A percentile compares a stretch with the other conserved stretches of the same genome.
Conservation (phyloP, 176 grass and related monocot species). For the Bonia amplexicaulis region DNA sequence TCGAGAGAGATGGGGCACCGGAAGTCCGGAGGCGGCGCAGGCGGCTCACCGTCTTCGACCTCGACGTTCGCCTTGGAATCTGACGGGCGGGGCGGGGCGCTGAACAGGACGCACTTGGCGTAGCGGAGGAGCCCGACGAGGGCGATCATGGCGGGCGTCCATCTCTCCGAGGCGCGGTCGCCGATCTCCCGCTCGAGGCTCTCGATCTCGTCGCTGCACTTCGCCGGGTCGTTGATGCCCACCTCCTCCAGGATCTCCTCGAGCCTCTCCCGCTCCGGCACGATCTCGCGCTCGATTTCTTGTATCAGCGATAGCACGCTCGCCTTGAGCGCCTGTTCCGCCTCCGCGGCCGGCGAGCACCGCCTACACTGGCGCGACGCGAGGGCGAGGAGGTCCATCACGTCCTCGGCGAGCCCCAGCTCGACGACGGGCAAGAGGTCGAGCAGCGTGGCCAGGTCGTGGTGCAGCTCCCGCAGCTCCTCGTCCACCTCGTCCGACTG, state of each 20-base stretch:
- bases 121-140: slow-evolving; percentile 80
- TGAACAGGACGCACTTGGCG: slow-evolving; percentile 84
- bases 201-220: slow-evolving; percentile 83
- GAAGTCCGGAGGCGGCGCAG: slow-evolving; percentile 66
- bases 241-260: slow-evolving; percentile 54
- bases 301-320: slow-evolving; percentile 59
- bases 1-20: slow-evolving; percentile 94
- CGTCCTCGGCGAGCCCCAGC: slow-evolving; percentile 61
- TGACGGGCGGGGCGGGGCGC: slow-evolving; percentile 50
- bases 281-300: slow-evolving; percentile 66
- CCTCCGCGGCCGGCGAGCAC: slow-evolving; percentile 21
- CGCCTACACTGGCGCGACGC: slow-evolving; percentile 65
- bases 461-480: slow-evolving; percentile 58
- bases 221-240: slow-evolving; percentile 55
- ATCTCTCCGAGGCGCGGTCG: slow-evolving; percentile 59
- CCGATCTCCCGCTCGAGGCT: slow-evolving; percentile 79
- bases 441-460: slow-evolving; percentile 77
- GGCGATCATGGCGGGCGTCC: slow-evolving; percentile 71
- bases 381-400: slow-evolving; percentile 58
- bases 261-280: slow-evolving; percentile 56
- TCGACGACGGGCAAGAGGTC: slow-evolving; percentile 73
- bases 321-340: slow-evolving; percentile 43
- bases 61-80: slow-evolving; percentile 40
- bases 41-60: slow-evolving; percentile 33
- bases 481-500: slow-evolving; percentile 48